A percentile compares a stretch with the other conserved stretches of the same genome.
phyloP scores from a whole-genome alignment of 1,284 basidiomycete genomes.

The Leccinum pallidistipes region DNA sequence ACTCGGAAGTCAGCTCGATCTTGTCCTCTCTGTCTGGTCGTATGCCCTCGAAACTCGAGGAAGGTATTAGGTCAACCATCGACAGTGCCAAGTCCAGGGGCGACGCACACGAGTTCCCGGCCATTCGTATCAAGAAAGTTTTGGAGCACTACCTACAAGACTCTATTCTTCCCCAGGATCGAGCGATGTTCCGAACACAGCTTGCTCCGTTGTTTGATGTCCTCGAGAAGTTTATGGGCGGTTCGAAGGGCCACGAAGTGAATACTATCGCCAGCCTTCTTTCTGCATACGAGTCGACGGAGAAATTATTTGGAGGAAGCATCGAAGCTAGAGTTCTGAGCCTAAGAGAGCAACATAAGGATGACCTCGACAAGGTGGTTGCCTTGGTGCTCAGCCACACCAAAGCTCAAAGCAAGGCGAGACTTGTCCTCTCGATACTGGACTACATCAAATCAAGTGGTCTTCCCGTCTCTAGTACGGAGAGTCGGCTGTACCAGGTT shows the following conservation, averaged over 20 bases:
- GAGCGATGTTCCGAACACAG: conserved; percentile 70
- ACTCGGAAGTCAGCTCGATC: conserved; percentile 82
- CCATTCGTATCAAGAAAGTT: conserved; percentile 76
- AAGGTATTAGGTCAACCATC: conserved; percentile 78
- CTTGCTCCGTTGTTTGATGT: conserved; percentile 75
- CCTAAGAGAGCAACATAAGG: conserved; percentile 91
- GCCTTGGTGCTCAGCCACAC: conserved; percentile 92
- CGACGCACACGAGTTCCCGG: conserved; percentile 82
- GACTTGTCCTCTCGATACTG: conserved; percentile 82
- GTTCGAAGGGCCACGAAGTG: conserved; percentile 88
- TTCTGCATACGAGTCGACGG: conserved; percentile 78
- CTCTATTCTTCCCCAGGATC: conserved; percentile 77
- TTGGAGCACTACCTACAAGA: conserved; percentile 87
- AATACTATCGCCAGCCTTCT: conserved; percentile 73
- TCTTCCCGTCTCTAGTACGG: conserved; percentile 72
- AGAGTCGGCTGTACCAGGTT: conserved; percentile 55
- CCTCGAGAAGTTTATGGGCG: conserved; percentile 80
- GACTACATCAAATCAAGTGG: conserved; percentile 85
- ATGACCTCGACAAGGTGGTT: conserved; percentile 88
- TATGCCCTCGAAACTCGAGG: conserved; percentile 91
- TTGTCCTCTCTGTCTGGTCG: conserved; percentile 91
- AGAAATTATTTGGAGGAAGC: conserved; percentile 89
- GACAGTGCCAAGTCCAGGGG: conserved; percentile 75
- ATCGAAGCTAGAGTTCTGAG: conserved; percentile 92
- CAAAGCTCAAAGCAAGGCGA: conserved; percentile 92